Evolutionary conservation across 192 early-diverging fungal genomes (phyloP), one percentile per base, ranked within the genome.

Genomic region (Entophlyctis luteolus): DNA sequence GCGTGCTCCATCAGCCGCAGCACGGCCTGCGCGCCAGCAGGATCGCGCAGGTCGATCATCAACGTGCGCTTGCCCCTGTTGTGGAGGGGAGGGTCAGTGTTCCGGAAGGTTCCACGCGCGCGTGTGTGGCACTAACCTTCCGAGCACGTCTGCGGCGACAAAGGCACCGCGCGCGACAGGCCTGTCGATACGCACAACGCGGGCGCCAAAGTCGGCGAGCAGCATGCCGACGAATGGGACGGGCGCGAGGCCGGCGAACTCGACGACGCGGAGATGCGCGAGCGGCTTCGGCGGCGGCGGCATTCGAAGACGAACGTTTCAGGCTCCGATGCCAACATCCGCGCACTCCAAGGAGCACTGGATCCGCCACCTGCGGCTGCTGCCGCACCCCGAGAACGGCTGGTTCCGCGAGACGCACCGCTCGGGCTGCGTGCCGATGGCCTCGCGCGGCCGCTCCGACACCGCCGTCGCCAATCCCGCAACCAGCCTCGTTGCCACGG

Each of bases 181-280:
- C 25, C 83, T 63, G 57, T 89, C 88, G 48, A 89, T 75, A 34
- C 88, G 82, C 50, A 89, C 70, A 0, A 89, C 86, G 33, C 82
- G 72, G 28, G 86, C 88, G 12, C 88, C 88, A 77, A 82, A 86
- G 62, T 89, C 88, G 34, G 85, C 72, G 6, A 89, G 70, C 22
- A 89, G 73, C 80, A 87, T 86, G 18, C 79, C 84, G 8, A 85
- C 82, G 71, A 85, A 89, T 0, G 88, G 88, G 0, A 76, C 86
- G 32, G 88, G 86, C 37, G 86, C 84, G 35, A 89, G 71, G 16
- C 88, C 88, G 2, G 85, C 87, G 23, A 89, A 78, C 66, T 89
- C 88, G 25, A 89, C 62, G 1, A 89, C 87, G 27, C 69, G 78
- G 29, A 89, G 62, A 8, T 79, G 81, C 3, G 22, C 28, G 12